Evolutionary conservation across 345 rosid species (phyloP), one percentile per base, ranked within the genome.

Genomic region (Heritiera fomes): DNA sequence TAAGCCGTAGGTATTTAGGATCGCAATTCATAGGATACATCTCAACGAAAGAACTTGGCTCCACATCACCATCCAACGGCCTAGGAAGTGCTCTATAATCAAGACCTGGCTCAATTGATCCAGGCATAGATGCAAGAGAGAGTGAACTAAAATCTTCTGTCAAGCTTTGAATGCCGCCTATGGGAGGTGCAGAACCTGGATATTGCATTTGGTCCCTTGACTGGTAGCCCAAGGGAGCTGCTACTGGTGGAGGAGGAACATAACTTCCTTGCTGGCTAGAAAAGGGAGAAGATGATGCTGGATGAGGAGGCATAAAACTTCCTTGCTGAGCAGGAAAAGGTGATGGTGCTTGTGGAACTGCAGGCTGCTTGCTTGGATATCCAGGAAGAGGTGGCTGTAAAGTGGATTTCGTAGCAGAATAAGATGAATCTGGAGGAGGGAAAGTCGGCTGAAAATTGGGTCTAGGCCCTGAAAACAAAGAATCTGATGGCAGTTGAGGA

Each of bases 61-160:
- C 98, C 86, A 88, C 92, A 80, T 97, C 98, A 75, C 94, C 95
- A 53, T 92, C 98, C 87, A 94, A 76, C 28, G 98, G 99, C 90
- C 97, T 93, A 50, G 99, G 98, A 80, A 97, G 80, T 75, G 93
- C 79, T 77, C 87, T 89, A 76, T 86, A 82, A 85, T 97, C 98
- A 83, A 97, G 78, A 32, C 94, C 98, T 32, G 92, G 88, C 66
- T 94, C 98, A 73, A 87, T 77, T 69, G 98, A 89, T 53, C 99
- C 98, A 2, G 98, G 97, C 79, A 87, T 52, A 80, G 95, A 87
- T 47, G 90, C 88, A 84, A 97, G 78, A 30, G 98, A 88, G 2
- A 97, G 87, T 4, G 94, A 94, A 76, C 82, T 90, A 82, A 97
- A 97, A 84, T 97, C 98, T 90, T 97, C 98, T 49, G 77, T 80